These are phyloP conservation scores for Exobasidium rhododendri DNA, from an alignment of 1,284 basidiomycete genomes.

Conservation along the genomic window DNA sequence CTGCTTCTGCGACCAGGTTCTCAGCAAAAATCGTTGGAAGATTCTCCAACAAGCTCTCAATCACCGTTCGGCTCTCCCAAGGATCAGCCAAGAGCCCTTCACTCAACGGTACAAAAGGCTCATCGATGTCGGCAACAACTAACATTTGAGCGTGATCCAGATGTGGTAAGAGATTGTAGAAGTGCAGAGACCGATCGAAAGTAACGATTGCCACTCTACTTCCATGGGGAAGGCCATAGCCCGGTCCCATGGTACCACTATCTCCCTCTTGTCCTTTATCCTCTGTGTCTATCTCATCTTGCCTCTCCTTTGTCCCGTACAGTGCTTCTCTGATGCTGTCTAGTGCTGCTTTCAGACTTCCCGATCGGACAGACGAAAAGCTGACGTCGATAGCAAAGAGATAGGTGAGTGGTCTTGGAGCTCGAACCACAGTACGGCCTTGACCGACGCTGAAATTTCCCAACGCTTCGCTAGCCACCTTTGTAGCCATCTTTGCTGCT, in stretches of 20 bases:
- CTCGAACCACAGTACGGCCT: constrained; percentile 49
- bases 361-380: constrained; percentile 67
- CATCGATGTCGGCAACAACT: constrained; percentile 81
- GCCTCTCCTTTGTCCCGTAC: constrained; percentile 59
- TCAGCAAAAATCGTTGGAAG: constrained; percentile 68
- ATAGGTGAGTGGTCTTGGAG: constrained; percentile 65
- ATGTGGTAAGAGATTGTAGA: constrained; percentile 82
- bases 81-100: constrained; percentile 78
- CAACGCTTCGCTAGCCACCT: constrained; percentile 46
- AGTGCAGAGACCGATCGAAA: constrained; percentile 79
- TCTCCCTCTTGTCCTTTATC: constrained; percentile 32
- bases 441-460: constrained; percentile 47
- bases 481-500: constrained; percentile 39
- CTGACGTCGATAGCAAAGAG: constrained; percentile 90
- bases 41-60: constrained; percentile 66
- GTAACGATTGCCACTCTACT: constrained; percentile 68
- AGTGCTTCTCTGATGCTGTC: constrained; percentile 66
- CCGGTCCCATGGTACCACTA: constrained; percentile 26
- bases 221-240: constrained; percentile 51
- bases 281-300: no score
- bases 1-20: constrained; percentile 62
- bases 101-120: constrained; percentile 80
- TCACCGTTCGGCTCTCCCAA: constrained; percentile 63
- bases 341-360: constrained; percentile 72
- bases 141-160: constrained; percentile 66